phyloP scores from a whole-genome alignment of 805 yeast species.

The Sugiyamaella boreocaroliniensis region DNA sequence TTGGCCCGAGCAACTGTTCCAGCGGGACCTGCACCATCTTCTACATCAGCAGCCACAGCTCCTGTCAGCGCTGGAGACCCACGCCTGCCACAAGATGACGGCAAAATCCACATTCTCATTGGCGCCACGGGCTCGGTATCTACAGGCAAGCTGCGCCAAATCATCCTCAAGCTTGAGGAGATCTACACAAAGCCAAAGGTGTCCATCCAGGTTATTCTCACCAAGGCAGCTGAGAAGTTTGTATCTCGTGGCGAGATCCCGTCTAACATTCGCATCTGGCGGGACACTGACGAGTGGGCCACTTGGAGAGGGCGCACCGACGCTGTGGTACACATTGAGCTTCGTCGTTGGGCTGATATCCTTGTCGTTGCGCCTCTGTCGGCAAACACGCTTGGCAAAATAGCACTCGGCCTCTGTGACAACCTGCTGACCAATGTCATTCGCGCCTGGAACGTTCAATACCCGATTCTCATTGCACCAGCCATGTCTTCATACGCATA shows the following conservation, averaged over 20 bases:
- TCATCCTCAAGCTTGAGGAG: slow-evolving; percentile 74
- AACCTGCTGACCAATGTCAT: slow-evolving; percentile 83
- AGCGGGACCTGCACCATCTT: neutral
- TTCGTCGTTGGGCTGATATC: slow-evolving; percentile 95
- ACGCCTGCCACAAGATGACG: slow-evolving; percentile 71
- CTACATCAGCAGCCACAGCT: slow-evolving; percentile 5
- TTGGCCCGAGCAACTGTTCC: neutral
- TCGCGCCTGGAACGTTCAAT: slow-evolving; percentile 91
- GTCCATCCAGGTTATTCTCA: slow-evolving; percentile 78
- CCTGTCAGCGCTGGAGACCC: slow-evolving; percentile 52
- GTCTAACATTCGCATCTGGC: slow-evolving; percentile 77
- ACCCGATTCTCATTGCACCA: slow-evolving; percentile 87
- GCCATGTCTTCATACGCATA: slow-evolving; percentile 93
- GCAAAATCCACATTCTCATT: slow-evolving; percentile 73
- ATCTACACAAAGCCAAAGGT: slow-evolving; percentile 68
- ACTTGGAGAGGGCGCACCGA: slow-evolving; percentile 79
- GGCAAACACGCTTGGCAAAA: slow-evolving; percentile 86
- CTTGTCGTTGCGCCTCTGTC: slow-evolving; percentile 89
- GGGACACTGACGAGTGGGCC: slow-evolving; percentile 90
- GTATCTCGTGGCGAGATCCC: slow-evolving; percentile 49
- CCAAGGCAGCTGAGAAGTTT: slow-evolving; percentile 81
- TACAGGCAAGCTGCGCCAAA: slow-evolving; percentile 68
- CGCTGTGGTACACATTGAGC: slow-evolving; percentile 90
- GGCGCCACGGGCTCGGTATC: slow-evolving; percentile 91
- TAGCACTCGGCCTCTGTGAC: slow-evolving; percentile 87